Conservation (phyloP, 176 grass and related monocot species). For the Eragrostis nindensis region DNA sequence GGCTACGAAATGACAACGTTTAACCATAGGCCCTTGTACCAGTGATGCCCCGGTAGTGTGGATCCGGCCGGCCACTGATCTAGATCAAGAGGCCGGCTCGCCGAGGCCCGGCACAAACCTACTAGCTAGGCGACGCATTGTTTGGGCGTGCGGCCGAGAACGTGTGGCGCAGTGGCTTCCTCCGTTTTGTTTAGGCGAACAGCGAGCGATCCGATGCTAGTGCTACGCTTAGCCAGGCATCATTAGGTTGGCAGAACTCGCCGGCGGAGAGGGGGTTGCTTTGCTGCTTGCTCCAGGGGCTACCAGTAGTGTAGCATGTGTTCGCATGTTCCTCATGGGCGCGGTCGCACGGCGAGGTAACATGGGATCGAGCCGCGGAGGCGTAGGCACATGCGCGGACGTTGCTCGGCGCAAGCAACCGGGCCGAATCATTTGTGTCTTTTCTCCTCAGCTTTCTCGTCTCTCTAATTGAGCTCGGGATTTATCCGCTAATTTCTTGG, state of each 20-base stretch:
- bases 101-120: background rate
- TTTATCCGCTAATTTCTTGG: conserved; percentile 23
- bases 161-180: background rate
- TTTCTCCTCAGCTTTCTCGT: background rate
- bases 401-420: conserved; percentile 45
- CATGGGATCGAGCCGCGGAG: conserved; percentile 22
- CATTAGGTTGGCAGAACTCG: conserved; percentile 25
- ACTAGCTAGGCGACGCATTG: conserved; percentile 13
- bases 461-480: background rate
- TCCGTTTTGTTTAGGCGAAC: conserved; percentile 18
- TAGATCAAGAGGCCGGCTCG: background rate
- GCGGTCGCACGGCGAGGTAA: background rate
- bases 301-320: conserved; percentile 13
- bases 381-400: conserved; percentile 45
- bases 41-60: background rate
- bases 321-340: conserved; percentile 45
- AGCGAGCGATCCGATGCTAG: conserved; percentile 58
- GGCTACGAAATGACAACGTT: conserved; percentile 8
- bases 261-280: background rate
- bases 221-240: conserved; percentile 29
- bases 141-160: background rate
- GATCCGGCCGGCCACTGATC: conserved; percentile 5
- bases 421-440: conserved; percentile 45
- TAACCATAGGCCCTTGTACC: background rate
- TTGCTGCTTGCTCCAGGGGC: background rate